Evolutionary conservation across 371 early-diverging fungal genomes (phyloP), one percentile per base, ranked within the genome.

Genomic region (Mortierella sp.): DNA sequence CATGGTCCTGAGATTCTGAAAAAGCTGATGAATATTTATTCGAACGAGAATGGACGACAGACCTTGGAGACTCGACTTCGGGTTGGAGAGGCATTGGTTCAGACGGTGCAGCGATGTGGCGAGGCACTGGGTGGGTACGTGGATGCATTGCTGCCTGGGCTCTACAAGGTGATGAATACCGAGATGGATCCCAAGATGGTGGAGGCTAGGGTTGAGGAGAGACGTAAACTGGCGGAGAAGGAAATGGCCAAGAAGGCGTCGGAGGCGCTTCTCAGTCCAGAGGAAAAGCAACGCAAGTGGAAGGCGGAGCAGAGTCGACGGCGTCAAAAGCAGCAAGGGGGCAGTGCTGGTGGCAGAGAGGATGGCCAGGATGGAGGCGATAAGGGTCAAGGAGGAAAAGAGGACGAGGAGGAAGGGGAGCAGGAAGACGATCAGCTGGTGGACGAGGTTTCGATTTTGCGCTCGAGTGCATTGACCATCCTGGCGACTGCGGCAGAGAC

Each of bases 11-110:
- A 88, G 48, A 94, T 96, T 50, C 89, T 98, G 57, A 77, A 82
- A 44, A 92, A 91, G 74, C 89, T 97, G 51, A 91, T 93, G 34
- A 73, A 51, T 19, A 91, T 95, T 57, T 97, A 98, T 85, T 82
- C 87, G 9, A 84, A 84, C 19, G 91, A 91, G 55, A 83, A 87
- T 40, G 61, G 67, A 5, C 82, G 79, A 0, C 89, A 92, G 74
- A 86, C 88, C 5, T 53, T 96, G 61, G 97, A 97, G 81, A 92
- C 94, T 70, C 90, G 96, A 13, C 86, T 97, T 73, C 93, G 97
- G 5, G 87, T 97, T 10, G 98, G 98, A 34, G 98, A 98, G 87
- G 97, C 96, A 4, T 89, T 98, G 16, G 82, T 95, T 57, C 96
- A 97, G 83, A 96, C 96, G 0, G 93, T 97, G 21, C 95, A 95